phyloP scores from a whole-genome alignment of 2,329 filamentous ascomycete genomes.

The Pseudopyricularia javanii region DNA sequence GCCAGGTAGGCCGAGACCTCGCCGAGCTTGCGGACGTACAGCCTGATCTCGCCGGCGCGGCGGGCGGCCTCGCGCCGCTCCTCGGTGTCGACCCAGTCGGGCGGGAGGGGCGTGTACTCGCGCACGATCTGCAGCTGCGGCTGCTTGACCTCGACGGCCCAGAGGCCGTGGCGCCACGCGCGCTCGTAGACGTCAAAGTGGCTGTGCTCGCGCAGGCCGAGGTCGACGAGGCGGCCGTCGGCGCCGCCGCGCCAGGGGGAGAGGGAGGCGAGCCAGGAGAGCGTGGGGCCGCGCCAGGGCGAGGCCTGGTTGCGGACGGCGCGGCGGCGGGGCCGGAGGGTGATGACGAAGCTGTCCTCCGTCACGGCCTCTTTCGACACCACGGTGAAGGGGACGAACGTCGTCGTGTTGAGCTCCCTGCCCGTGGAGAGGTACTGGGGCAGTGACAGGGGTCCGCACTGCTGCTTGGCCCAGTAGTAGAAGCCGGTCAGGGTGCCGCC shows the following conservation, averaged over 20 bases:
- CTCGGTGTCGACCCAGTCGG: conserved; percentile 18
- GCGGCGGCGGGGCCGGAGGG: conserved; percentile 31
- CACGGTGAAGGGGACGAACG: conserved; percentile 56
- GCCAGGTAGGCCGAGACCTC: conserved; percentile 80
- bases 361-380: conserved; percentile 49
- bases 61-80: conserved; percentile 15
- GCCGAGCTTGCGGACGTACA: conserved; percentile 67
- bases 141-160: conserved; percentile 89
- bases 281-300: conserved; percentile 6
- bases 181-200: conserved; percentile 17
- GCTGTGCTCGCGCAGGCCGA: conserved; percentile 8
- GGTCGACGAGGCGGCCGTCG: conserved; percentile 2
- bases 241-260: conserved; percentile 5
- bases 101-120: conserved; percentile 80
- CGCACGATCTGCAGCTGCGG: conserved; percentile 85
- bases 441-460: background rate
- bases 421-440: conserved; percentile 1
- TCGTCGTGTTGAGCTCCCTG: conserved; percentile 37
- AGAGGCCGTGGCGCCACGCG: conserved; percentile 54
- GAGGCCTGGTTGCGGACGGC: conserved; percentile 11
- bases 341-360: conserved; percentile 56
- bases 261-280: background rate
- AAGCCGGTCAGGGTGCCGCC: background rate
- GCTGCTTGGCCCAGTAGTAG: background rate
- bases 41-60: conserved; percentile 37